A percentile compares a stretch with the other conserved stretches of the same genome.
phyloP scores from a whole-genome alignment of 805 yeast genomes.

The Myxozyma melibiosi region DNA sequence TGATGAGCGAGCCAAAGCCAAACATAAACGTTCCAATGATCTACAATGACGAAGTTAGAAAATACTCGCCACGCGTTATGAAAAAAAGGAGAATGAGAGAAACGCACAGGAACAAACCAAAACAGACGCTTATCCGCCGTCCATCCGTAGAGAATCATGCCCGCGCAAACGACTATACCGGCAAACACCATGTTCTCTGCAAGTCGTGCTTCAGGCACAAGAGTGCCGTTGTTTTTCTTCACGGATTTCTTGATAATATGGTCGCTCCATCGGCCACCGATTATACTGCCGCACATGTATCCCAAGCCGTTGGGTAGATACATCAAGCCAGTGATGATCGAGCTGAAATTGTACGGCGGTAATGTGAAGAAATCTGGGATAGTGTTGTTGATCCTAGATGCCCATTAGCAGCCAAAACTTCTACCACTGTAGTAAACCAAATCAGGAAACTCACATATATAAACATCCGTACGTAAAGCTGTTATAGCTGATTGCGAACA shows the following conservation, averaged over 20 bases:
- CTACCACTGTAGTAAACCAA: too few relatives aligned
- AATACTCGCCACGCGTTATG: neutral
- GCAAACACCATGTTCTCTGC: slow-evolving; percentile 74
- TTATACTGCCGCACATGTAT: slow-evolving; percentile 71
- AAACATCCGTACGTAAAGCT: slow-evolving; percentile 71
- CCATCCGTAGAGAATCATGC: slow-evolving; percentile 82
- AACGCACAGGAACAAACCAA: slow-evolving; percentile 73
- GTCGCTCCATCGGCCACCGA: slow-evolving; percentile 83
- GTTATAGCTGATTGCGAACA: slow-evolving; percentile 63
- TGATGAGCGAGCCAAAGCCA: slow-evolving; percentile 82
- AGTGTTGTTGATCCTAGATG: slow-evolving; percentile 60
- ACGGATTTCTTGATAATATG: slow-evolving; percentile 55
- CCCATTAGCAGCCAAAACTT: neutral
- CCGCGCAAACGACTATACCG: slow-evolving; percentile 60
- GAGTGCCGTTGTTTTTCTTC: slow-evolving; percentile 59
- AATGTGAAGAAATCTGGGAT: slow-evolving; percentile 62
- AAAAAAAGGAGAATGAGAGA: too few relatives aligned
- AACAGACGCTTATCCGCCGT: slow-evolving; percentile 62
- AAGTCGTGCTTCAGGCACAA: slow-evolving; percentile 76
- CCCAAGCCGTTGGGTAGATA: slow-evolving; percentile 84
- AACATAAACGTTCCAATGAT: slow-evolving; percentile 73
- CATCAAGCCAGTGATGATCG: slow-evolving; percentile 69
- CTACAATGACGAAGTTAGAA: neutral
- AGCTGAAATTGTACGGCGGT: slow-evolving; percentile 68
- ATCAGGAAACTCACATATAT: slow-evolving; percentile 48